Base-by-base conservation (phyloP, 305 asterid species). In the Fraxinus angustifolia region DNA sequence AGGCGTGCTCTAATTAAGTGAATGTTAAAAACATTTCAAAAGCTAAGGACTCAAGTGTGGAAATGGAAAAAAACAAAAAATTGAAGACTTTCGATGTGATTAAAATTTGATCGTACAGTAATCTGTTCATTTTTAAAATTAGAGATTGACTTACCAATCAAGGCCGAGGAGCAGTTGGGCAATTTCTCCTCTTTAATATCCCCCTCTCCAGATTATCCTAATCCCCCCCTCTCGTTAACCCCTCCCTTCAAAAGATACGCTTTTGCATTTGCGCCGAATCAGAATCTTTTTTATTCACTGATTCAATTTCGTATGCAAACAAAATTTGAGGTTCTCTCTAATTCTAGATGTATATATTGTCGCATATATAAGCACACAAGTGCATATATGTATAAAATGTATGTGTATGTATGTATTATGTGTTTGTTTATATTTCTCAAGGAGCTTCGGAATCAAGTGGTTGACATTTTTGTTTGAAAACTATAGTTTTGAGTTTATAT, bases 161-260 rank as follows among this genome's bases (percentile, higher is more conserved):
- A 50, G 62, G 8, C 6, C 3, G 23, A n/a, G 23, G 62, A 53
- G 62, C 62, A 1, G 2, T 4, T 53, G 17, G 17, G 62, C 62
- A 53, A 53, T n/a, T 16, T 53, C 23, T 16, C 23, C 8, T n/a
- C 19, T 50, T 16, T 50, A 50, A 48, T 48, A 14, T 48, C 58
- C 80, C 79, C 82, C 92, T 89, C 92, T 84, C 92, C 87, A 85
- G 89, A 88, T 91, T 90, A 67, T 81, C 82, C 83, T 89, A 88
- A 89, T 87, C 86, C 83, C 85, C 83, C 79, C 76, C 77, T 73
- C 88, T 60, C 83, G 62, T 53, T 53, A 53, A 17, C 10, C 65
- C 26, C 8, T n/a, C 26, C 65, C 26, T 53, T 4, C 23, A 17
- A 53, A 56, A 50, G 7, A 34, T 56, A 6, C 67, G 21, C 75